A percentile compares a stretch with the other conserved stretches of the same genome.
Conservation (phyloP, 78 protist species). For the Creolimax fragrantissima region DNA sequence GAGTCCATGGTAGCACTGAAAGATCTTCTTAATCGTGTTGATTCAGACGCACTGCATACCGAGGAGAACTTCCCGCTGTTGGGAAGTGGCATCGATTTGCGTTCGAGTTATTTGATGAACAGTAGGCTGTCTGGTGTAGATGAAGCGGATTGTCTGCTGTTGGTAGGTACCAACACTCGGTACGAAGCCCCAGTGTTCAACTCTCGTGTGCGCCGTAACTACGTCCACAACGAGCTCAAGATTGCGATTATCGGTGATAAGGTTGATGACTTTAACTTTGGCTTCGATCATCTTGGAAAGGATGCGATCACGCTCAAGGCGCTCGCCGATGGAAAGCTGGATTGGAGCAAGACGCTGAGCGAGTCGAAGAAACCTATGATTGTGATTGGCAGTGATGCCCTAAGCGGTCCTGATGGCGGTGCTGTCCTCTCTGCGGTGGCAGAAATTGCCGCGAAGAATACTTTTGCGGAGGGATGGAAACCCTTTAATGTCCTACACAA, state of each 20-base stretch:
- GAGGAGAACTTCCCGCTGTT: conserved; percentile 19
- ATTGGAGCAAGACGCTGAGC: background rate
- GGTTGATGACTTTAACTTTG: conserved; percentile 22
- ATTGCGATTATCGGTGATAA: conserved; percentile 26
- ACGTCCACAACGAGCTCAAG: background rate
- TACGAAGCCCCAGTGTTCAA: conserved; percentile 49
- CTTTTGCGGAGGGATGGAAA: background rate
- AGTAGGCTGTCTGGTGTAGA: conserved; percentile 34
- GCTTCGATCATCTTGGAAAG: conserved; percentile 30
- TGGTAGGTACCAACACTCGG: conserved; percentile 49
- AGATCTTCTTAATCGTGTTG: conserved; percentile 26
- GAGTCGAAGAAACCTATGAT: conserved; percentile 39
- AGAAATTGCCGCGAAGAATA: background rate
- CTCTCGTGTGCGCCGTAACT: conserved; percentile 42
- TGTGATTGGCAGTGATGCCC: conserved; percentile 29
- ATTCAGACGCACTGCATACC: background rate
- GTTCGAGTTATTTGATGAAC: conserved; percentile 35
- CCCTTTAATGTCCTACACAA: conserved; percentile 22
- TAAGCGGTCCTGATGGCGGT: background rate
- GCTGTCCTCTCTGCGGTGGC: background rate
- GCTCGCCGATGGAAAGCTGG: background rate
- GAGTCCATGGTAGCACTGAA: conserved; percentile 13
- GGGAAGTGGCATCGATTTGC: conserved; percentile 5
- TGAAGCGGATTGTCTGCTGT: conserved; percentile 35
- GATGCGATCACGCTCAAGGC: background rate